Evolutionary conservation across 257 asterid genomes (phyloP).

Genomic region (Nicotiana obtusifolia): DNA sequence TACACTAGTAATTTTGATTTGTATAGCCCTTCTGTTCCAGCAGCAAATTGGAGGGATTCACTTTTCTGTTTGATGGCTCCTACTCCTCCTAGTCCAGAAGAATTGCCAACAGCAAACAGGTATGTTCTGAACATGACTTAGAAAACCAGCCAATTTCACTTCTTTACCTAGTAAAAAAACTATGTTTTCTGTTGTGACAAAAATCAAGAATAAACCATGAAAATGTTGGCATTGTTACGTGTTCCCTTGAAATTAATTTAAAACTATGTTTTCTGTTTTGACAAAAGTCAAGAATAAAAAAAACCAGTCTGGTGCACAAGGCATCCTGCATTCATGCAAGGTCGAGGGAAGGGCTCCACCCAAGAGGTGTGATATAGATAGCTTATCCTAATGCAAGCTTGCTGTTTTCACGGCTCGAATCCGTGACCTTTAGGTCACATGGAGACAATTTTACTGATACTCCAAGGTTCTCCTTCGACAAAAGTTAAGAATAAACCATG

Average conservation of each 20-base stretch:
- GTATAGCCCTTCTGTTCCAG: conserved; percentile 29
- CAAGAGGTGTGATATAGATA: too few relatives aligned
- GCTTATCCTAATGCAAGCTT: too few relatives aligned
- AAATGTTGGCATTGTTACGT: background rate
- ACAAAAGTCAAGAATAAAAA: background rate
- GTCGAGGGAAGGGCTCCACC: too few relatives aligned
- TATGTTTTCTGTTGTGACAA: background rate
- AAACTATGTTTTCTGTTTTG: background rate
- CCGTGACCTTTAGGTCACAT: too few relatives aligned
- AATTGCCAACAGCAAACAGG: conserved; percentile 49
- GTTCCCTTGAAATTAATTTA: too few relatives aligned
- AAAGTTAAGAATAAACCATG: background rate
- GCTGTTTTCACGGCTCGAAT: fast-evolving
- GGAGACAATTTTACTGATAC: too few relatives aligned
- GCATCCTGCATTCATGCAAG: too few relatives aligned
- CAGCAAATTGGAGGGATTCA: conserved; percentile 51
- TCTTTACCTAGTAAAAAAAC: background rate
- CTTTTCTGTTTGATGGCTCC: conserved; percentile 23
- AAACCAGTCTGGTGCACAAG: too few relatives aligned
- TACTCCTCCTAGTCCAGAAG: conserved; percentile 37
- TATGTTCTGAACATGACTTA: background rate
- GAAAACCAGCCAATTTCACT: background rate
- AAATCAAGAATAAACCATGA: background rate
- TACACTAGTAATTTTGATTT: conserved; percentile 51
- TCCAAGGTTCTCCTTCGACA: too few relatives aligned